These are phyloP conservation scores for Hanseniaspora valbyensis DNA, from an alignment of 805 yeast genomes.

Conservation along the genomic window DNA sequence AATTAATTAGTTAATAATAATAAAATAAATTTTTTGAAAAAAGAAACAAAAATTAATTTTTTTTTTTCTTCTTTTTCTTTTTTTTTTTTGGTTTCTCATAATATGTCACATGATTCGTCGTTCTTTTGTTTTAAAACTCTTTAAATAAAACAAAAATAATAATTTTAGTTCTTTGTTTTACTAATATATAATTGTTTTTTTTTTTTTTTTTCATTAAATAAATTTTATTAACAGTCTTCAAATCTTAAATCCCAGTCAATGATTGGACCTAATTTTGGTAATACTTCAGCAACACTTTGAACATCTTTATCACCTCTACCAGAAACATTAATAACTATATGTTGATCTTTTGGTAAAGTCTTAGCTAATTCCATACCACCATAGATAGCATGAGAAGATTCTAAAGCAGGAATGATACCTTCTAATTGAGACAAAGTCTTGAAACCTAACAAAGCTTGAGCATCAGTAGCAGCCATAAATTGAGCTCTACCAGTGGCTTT, in stretches of 20 bases:
- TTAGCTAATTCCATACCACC: conserved; percentile 87
- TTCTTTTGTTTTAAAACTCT: too few species aligned
- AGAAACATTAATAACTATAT: conserved; percentile 77
- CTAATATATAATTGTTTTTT: background rate
- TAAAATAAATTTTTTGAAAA: too few species aligned
- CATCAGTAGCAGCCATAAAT: conserved; percentile 85
- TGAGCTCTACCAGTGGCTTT: conserved; percentile 86
- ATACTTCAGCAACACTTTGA: conserved; percentile 88
- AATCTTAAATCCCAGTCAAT: conserved; percentile 96
- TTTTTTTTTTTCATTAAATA: too few species aligned
- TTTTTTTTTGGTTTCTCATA: too few species aligned
- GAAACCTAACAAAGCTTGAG: conserved; percentile 90
- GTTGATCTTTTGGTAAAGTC: conserved; percentile 65
- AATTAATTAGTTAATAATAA: too few species aligned
- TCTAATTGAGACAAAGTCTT: conserved; percentile 78
- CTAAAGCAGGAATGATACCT: conserved; percentile 97
- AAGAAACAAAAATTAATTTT: too few species aligned
- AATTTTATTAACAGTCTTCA: conserved; percentile 33
- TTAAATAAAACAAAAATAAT: too few species aligned
- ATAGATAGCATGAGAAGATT: conserved; percentile 89
- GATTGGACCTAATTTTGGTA: conserved; percentile 79
- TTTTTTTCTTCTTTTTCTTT: too few species aligned
- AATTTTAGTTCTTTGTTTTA: background rate
- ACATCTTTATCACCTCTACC: conserved; percentile 99
- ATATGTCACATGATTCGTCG: too few species aligned